Percentiles rank a stretch among this genome's conserved stretches.
Conservation (phyloP, 306 rosid species). For the Fragaria vesca region DNA sequence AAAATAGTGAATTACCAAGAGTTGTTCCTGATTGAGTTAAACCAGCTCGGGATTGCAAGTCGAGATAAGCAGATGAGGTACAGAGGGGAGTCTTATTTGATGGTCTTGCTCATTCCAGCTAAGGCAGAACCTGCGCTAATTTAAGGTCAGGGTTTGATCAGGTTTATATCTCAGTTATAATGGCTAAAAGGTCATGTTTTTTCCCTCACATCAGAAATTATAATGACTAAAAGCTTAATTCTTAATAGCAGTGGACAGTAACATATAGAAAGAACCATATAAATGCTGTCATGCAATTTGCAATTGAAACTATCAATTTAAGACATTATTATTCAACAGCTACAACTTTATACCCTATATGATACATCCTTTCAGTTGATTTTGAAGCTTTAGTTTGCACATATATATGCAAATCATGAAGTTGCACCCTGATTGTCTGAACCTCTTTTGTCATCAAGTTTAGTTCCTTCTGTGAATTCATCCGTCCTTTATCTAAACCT, state of each 20-base stretch:
- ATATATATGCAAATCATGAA: constrained; percentile 54
- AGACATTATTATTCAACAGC: background rate
- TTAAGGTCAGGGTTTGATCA: background rate
- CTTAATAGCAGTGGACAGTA: background rate
- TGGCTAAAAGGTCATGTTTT: background rate
- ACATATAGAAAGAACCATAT: background rate
- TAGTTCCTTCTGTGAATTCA: constrained; percentile 43
- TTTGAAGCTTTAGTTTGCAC: constrained; percentile 62
- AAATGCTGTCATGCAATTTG: background rate
- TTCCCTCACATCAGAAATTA: background rate
- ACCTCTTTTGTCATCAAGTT: constrained; percentile 57
- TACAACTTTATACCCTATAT: constrained; percentile 22
- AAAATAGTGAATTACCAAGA: background rate
- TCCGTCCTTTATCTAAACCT: constrained; percentile 33
- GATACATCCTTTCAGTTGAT: constrained; percentile 42
- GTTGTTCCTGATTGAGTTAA: background rate
- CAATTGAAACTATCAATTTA: background rate
- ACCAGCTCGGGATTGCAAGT: background rate
- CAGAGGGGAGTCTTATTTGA: background rate
- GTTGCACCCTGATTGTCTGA: constrained; percentile 59
- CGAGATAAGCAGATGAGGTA: background rate
- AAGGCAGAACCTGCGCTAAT: background rate
- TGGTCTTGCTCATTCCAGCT: background rate
- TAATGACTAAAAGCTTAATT: background rate
- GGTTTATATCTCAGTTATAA: background rate